Base-by-base conservation (phyloP, 805 yeast genomes). In the Cyberlindnera lachancei region DNA sequence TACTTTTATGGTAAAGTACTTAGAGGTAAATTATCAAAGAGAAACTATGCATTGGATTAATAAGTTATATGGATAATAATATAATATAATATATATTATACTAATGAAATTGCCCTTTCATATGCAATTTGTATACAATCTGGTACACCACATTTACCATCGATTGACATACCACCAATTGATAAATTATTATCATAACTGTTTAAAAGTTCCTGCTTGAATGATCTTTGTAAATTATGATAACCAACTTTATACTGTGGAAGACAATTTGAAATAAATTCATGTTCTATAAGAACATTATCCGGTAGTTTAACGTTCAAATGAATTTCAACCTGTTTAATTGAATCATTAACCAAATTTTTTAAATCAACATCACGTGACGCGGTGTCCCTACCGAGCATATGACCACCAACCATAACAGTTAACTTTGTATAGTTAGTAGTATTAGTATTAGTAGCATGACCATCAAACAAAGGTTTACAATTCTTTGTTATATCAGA, bases 351-450 rank as follows among this genome's bases (percentile, higher is more conserved):
- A 40, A 8, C 42, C 38, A 13, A 40, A 36, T 11, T 31, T 36
- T 15, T 34, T 9, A 15, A 40, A 53, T 31, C 56, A 59, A 20
- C 53, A 31, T 18, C 54, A 37, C 61, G 8, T 4, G 29, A 36
- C 12, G 29, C n/a, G 9, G 31, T 18, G 11, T 25, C 11, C n/a
- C n/a, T n/a, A n/a, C n/a, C n/a, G 31, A 34, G 66, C 34, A 58
- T 66, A 47, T 81, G 84, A 1, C 96, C 96, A 5, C 96, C 96
- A 45, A 87, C 59, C 96, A 90, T 90, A 17, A 85, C 69, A 0
- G 98, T 92, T 34, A 88, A 51, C 45, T 82, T 85, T 5, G 86
- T 73, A 43, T 76, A 79, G 0, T 61, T 58, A 6, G 31, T 39
- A 2, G 21, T 29, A 4, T 8, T 14, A 6, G 15, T 4, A 11